Evolutionary conservation across 1,139 yeast genomes (phyloP), one percentile per base, ranked within the genome.

Genomic region (Tardiomyces depauwii): DNA sequence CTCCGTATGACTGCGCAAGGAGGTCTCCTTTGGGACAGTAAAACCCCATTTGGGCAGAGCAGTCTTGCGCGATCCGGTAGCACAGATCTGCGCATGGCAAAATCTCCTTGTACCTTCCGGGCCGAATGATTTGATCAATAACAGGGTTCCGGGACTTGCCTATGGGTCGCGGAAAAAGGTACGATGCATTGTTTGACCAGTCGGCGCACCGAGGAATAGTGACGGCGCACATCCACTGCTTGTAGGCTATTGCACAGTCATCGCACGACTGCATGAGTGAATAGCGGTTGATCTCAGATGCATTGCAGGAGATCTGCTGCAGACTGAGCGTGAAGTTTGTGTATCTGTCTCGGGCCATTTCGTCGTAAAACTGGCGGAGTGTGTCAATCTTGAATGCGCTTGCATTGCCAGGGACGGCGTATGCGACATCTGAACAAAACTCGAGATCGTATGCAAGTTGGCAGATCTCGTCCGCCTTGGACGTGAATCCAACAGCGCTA

Each of bases 171-270:
- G 59, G 54, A 28, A 63, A 62, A 58, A 78, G 77, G 14, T 76
- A 79, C 0, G 73, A 58, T 5, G 70, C 61, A 28, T 74, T 62
- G 1, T 63, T 59, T 0, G 83, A 68, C 60, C 63, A 60, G 46
- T 68, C 73, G 1, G 82, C 72, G 57, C 98, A 91, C 33, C 97
- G 68, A 0, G 98, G 97, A n/a, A 91, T 84, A 0, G 88, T 72
- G 4, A 86, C 87, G 0, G 95, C 75, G 65, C 98, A 91, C 18
- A 91, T 71, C 98, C 98, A 91, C 56, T 82, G 74, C 56, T 78
- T 80, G 62, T 91, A 91, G 1, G 91, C 72, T 2, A 63, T 56
- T 1, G 76, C 74, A 61, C 98, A 91, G 57, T 85, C 81, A 12
- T 68, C 72, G 58, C 98, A 91, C 0, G 80, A 70, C 44, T 77